A percentile compares a stretch with the other conserved stretches of the same genome.
Evolutionary conservation across 1,139 yeast genomes (phyloP).

Genomic region (Kurtzmaniella quercitrusa): DNA sequence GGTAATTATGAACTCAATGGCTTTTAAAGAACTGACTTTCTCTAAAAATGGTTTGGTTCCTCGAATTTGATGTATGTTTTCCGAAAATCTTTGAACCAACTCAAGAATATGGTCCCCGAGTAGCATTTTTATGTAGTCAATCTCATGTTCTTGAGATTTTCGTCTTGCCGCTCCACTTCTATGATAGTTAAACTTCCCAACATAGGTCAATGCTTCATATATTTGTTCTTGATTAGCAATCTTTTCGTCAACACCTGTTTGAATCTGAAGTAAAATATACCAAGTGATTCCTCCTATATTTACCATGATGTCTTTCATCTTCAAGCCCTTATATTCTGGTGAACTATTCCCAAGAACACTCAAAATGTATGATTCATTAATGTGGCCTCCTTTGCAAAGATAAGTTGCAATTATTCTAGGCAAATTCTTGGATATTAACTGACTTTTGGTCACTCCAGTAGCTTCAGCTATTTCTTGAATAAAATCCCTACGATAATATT

Average conservation of each 20-base stretch:
- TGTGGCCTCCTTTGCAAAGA: slow-evolving; percentile 32
- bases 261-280: slow-evolving; percentile 37
- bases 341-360: slow-evolving; percentile 53
- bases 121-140: slow-evolving; percentile 22
- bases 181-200: slow-evolving; percentile 28
- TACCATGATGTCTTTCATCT: slow-evolving; percentile 41
- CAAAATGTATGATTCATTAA: slow-evolving; percentile 48
- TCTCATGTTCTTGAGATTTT: slow-evolving; percentile 7
- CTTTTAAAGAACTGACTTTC: slow-evolving; percentile 67
- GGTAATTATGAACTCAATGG: slow-evolving; percentile 64
- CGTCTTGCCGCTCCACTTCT: slow-evolving; percentile 11
- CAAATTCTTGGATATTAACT: slow-evolving; percentile 30
- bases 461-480: slow-evolving; percentile 51
- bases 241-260: slow-evolving; percentile 24
- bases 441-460: slow-evolving; percentile 27
- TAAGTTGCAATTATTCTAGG: slow-evolving; percentile 40
- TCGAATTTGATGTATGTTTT: slow-evolving; percentile 67
- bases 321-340: slow-evolving; percentile 34
- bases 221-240: slow-evolving; percentile 31
- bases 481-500: slow-evolving; percentile 58
- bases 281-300: slow-evolving; percentile 42
- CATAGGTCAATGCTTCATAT: slow-evolving; percentile 34
- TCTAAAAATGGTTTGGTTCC: slow-evolving; percentile 68
- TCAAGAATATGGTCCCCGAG: slow-evolving; percentile 66
- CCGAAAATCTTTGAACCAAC: slow-evolving; percentile 72